Evolutionary conservation across 2,329 filamentous ascomycete genomes (phyloP).

Genomic region (Xylariaceae sp.): DNA sequence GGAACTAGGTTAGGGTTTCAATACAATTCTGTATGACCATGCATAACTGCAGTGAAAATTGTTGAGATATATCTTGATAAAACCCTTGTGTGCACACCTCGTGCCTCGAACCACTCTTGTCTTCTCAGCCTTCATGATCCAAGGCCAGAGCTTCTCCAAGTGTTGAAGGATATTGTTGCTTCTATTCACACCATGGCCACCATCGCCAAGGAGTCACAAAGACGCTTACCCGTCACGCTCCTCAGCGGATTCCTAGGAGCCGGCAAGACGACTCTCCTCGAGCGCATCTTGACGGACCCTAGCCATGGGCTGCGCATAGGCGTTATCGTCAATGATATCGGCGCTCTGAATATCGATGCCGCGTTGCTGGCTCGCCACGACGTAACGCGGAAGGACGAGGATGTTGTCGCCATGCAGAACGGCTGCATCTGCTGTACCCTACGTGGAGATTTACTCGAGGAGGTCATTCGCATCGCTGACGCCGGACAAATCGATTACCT

Average conservation of each 20-base stretch:
- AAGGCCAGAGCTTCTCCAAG: no score
- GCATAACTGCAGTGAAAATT: no score
- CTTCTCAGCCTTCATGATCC: no score
- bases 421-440: conserved; percentile 77
- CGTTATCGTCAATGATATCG: conserved; percentile 73
- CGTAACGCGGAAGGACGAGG: conserved; percentile 56
- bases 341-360: conserved; percentile 64
- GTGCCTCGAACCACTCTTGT: no score
- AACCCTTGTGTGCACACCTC: no score
- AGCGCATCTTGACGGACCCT: conserved; percentile 61
- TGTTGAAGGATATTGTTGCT: no score
- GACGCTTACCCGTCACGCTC: conserved; percentile 61
- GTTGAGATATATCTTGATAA: no score
- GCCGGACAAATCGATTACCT: conserved; percentile 61
- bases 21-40: no score
- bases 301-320: conserved; percentile 68
- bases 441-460: conserved; percentile 67
- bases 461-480: conserved; percentile 63
- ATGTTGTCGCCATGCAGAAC: conserved; percentile 67
- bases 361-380: conserved; percentile 57
- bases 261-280: conserved; percentile 69
- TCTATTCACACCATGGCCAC: no score
- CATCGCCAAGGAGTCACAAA: no score
- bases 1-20: no score
- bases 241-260: conserved; percentile 63